Percentiles rank a stretch among this genome's conserved stretches.
Conservation (phyloP, 768 basidiomycete genomes). For the Rhodotorula paludigena region DNA sequence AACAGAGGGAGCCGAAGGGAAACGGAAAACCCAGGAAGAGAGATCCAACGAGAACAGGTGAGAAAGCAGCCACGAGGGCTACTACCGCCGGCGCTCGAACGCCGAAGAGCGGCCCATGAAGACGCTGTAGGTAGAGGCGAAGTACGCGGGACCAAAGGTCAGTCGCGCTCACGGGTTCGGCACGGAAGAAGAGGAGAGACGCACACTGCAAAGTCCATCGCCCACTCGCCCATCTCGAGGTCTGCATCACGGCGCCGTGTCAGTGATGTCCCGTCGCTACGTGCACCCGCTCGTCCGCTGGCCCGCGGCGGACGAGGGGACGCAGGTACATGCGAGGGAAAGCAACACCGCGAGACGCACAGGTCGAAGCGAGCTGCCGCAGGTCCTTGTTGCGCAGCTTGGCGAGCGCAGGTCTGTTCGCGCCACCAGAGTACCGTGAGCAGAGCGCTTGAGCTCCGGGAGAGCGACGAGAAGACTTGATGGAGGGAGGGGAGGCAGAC, state of each 20-base stretch:
- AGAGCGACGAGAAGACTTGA: not conserved
- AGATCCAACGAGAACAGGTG: too few relatives aligned
- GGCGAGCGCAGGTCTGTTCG: constrained; percentile 9
- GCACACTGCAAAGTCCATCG: not conserved
- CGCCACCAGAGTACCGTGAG: not conserved
- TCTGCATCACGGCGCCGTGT: not conserved
- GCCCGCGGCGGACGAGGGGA: too few relatives aligned
- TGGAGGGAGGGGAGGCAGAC: not conserved
- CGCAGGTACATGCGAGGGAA: not conserved
- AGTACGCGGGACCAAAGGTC: too few relatives aligned
- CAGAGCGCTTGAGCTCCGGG: not conserved
- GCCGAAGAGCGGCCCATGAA: constrained; percentile 27
- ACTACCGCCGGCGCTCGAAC: constrained; percentile 15
- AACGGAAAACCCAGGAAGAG: too few relatives aligned
- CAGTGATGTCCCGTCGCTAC: not conserved
- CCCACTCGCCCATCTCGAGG: not conserved
- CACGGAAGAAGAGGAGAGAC: not conserved
- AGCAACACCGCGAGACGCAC: not conserved
- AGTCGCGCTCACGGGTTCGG: not conserved
- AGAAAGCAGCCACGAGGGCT: too few relatives aligned
- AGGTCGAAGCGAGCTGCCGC: constrained; percentile 17
- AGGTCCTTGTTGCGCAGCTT: constrained; percentile 24
- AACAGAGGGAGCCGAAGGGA: too few relatives aligned
- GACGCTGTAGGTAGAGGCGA: not conserved
- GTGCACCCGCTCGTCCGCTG: too few relatives aligned